Conservation (phyloP, 192 early-diverging fungal genomes). For the Pecoramyces ruminantium region DNA sequence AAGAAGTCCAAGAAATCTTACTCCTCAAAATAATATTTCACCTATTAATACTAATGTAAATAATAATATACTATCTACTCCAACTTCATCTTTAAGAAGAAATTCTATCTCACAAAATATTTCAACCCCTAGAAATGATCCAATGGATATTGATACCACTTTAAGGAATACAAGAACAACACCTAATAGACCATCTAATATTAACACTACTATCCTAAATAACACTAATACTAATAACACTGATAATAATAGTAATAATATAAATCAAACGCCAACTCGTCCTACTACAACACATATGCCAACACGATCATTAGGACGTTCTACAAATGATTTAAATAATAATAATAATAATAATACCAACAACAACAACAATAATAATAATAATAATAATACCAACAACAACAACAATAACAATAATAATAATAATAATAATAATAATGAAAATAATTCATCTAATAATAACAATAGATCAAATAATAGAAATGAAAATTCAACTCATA, state of each 20-base stretch:
- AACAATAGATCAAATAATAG: not conserved
- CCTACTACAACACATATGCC: too few species aligned
- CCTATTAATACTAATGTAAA: not conserved
- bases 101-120: too few species aligned
- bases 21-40: not conserved
- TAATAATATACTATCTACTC: not conserved
- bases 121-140: too few species aligned
- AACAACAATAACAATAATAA: not conserved
- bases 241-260: not conserved
- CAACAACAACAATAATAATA: too few species aligned
- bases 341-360: too few species aligned
- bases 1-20: not conserved
- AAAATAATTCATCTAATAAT: not conserved
- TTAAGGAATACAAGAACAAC: not conserved
- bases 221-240: not conserved
- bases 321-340: too few species aligned
- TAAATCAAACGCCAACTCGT: too few species aligned
- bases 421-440: not conserved
- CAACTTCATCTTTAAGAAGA: not conserved
- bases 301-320: too few species aligned
- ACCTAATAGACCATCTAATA: not conserved
- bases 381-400: not conserved
- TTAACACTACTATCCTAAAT: not conserved
- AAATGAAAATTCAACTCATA: conserved; percentile 13
- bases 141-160: not conserved